Percentiles rank a stretch among this genome's conserved stretches.
Evolutionary conservation across 192 early-diverging fungal genomes (phyloP).

Genomic region (Dimargaris verticillata): DNA sequence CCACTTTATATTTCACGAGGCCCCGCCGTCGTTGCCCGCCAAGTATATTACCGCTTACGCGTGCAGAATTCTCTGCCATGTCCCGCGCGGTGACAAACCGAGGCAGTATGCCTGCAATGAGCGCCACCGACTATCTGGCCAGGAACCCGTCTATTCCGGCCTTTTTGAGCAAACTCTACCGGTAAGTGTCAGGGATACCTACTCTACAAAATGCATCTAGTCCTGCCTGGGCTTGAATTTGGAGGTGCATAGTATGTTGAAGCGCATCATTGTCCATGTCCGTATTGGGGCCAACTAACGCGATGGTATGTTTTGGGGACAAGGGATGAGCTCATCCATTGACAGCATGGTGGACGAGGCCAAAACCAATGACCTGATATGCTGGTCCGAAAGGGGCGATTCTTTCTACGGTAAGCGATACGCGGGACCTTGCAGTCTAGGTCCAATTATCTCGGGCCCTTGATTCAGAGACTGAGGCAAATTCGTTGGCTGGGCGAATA

Average conservation of each 20-base stretch:
- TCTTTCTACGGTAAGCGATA: slow-evolving; percentile 55
- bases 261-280: not conserved
- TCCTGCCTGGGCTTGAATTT: not conserved
- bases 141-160: slow-evolving; percentile 53
- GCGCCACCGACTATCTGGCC: slow-evolving; percentile 10
- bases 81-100: no score
- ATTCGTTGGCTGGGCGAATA: not conserved
- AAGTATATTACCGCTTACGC: no score
- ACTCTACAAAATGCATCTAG: not conserved
- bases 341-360: slow-evolving; percentile 80
- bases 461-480: not conserved
- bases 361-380: slow-evolving; percentile 66
- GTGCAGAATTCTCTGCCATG: no score
- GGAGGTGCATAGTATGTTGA: no score
- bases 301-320: not conserved
- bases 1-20: no score
- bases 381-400: slow-evolving; percentile 74
- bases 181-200: slow-evolving; percentile 26
- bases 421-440: not conserved
- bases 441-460: not conserved
- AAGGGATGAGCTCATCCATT: not conserved
- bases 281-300: not conserved
- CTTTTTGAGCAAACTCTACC: slow-evolving; percentile 86
- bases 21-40: no score
- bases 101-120: not conserved